A percentile compares a stretch with the other conserved stretches of the same genome.
Conservation (phyloP, 768 basidiomycete genomes). For the Leccinellum luteum region DNA sequence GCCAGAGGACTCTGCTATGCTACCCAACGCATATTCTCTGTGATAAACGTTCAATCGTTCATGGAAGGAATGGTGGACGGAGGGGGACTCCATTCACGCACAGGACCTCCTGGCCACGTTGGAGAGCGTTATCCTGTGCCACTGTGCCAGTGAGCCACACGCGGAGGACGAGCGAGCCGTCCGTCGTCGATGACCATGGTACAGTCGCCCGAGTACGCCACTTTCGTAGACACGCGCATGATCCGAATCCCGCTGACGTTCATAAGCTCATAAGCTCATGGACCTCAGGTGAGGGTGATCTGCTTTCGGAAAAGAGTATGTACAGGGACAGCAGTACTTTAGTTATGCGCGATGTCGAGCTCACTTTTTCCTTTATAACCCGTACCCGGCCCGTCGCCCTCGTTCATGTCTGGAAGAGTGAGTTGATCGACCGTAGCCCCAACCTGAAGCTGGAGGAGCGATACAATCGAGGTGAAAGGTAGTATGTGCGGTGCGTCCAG, state of each 20-base stretch:
- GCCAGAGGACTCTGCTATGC: background rate
- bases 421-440: no score
- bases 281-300: background rate
- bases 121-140: background rate
- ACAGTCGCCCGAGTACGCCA: background rate
- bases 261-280: background rate
- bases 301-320: background rate
- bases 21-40: background rate
- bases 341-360: no score
- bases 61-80: background rate
- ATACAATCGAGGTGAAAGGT: no score
- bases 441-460: no score
- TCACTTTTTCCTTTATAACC: no score
- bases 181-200: no score
- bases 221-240: background rate
- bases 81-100: background rate
- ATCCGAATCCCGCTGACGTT: background rate
- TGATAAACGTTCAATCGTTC: background rate
- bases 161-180: no score
- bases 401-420: no score
- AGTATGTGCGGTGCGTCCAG: no score
- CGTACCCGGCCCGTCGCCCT: no score
- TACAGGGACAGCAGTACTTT: no score
- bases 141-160: slow-evolving; percentile 1
- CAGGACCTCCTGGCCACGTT: background rate